Percentiles rank a stretch among this genome's conserved stretches.
Conservation (phyloP, 2,329 filamentous ascomycete species). For the Nemania diffusa region DNA sequence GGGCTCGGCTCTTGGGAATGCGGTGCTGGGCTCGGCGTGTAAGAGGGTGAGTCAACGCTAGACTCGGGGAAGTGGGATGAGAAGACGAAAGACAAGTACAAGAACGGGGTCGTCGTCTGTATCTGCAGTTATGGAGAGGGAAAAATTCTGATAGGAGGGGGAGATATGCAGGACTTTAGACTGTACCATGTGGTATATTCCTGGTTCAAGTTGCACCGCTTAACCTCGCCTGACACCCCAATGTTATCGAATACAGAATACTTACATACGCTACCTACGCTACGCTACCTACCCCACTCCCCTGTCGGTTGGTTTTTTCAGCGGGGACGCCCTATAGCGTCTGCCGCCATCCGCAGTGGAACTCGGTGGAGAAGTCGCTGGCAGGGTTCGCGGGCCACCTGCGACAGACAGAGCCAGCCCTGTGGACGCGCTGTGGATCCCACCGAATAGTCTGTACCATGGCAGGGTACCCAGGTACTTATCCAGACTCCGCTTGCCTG, state of each 20-base stretch:
- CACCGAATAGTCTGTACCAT: background rate
- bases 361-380: constrained; percentile 16
- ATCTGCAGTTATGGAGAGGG: constrained; percentile 6
- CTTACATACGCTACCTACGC: no score
- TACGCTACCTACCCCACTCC: constrained; percentile 1
- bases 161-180: constrained; percentile 35
- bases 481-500: background rate
- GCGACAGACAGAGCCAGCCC: constrained; percentile 22
- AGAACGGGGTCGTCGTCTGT: background rate
- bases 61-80: constrained; percentile 5
- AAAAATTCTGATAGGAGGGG: constrained; percentile 33
- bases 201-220: no score
- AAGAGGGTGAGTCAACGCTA: constrained; percentile 37
- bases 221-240: no score
- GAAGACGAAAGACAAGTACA: constrained; percentile 1
- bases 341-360: constrained; percentile 35
- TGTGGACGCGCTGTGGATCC: constrained; percentile 23
- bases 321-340: constrained; percentile 17
- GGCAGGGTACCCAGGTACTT: background rate
- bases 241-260: background rate
- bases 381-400: constrained; percentile 20
- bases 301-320: background rate
- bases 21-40: background rate
- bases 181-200: no score
- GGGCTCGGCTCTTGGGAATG: background rate